Percentiles rank a stretch among this genome's conserved stretches.
phyloP scores from a whole-genome alignment of 2,329 filamentous ascomycete species.

The Calonectria naviculata region DNA sequence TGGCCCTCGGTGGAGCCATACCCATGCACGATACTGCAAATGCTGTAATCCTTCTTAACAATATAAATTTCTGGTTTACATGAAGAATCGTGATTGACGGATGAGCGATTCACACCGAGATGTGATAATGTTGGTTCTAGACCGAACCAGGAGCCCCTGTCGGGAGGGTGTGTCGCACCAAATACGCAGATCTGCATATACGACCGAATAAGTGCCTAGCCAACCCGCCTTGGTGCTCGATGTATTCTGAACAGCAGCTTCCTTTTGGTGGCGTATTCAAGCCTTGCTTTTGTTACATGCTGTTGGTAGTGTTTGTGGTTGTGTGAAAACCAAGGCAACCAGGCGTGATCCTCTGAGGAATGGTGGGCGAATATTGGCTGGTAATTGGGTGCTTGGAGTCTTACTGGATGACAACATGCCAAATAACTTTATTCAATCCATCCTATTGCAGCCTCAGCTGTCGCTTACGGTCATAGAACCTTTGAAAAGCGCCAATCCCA shows the following conservation, averaged over 20 bases:
- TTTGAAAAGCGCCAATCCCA: background rate
- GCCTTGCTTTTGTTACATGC: background rate
- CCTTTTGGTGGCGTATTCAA: background rate
- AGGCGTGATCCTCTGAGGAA: background rate
- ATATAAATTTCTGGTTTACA: background rate
- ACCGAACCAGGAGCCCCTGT: background rate
- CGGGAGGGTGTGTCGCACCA: background rate
- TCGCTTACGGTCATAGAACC: background rate
- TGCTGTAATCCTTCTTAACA: background rate
- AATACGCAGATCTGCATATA: slow-evolving; percentile 16
- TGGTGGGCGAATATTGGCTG: background rate
- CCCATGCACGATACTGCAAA: background rate
- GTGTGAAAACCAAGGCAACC: background rate
- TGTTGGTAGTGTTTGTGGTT: background rate
- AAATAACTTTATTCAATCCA: background rate
- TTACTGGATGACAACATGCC: background rate
- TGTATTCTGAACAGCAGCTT: background rate
- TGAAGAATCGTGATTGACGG: slow-evolving; percentile 1
- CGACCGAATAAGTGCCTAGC: background rate
- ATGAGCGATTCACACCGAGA: background rate
- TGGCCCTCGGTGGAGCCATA: background rate
- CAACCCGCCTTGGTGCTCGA: background rate
- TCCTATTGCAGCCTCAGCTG: background rate
- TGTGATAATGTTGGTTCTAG: background rate
- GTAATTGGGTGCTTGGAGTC: background rate